phyloP scores from a whole-genome alignment of 1,139 yeast genomes.

The Lodderomyces metapsilosis region DNA sequence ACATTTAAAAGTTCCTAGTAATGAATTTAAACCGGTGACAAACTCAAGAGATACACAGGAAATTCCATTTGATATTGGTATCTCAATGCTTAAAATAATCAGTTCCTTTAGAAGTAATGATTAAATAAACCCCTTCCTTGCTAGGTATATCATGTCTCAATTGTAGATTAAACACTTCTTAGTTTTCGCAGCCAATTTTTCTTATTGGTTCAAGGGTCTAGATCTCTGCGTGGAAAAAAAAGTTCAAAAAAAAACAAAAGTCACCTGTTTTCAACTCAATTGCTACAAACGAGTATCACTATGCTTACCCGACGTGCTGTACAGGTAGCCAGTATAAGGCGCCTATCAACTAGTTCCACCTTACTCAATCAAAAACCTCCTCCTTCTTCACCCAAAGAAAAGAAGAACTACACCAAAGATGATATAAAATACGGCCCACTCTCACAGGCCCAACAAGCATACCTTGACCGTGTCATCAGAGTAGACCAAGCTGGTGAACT shows the following conservation, averaged over 20 bases:
- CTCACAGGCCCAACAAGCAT: conserved; percentile 64
- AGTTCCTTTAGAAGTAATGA: conserved; percentile 23
- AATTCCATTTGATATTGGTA: conserved; percentile 42
- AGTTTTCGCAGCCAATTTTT: conserved; percentile 1
- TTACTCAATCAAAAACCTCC: not conserved
- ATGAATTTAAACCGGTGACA: conserved; percentile 53
- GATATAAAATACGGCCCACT: conserved; percentile 40
- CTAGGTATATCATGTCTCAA: too few relatives aligned
- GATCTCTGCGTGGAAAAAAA: not conserved
- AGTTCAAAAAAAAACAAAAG: not conserved
- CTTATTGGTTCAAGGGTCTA: not conserved
- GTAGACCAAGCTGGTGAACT: conserved; percentile 98
- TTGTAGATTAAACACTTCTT: too few relatives aligned
- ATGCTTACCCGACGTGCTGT: not conserved
- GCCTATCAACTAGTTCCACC: not conserved
- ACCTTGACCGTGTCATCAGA: conserved; percentile 71
- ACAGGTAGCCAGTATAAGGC: not conserved
- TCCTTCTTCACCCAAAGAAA: not conserved
- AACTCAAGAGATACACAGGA: conserved; percentile 65
- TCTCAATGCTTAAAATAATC: conserved; percentile 49
- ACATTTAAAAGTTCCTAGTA: conserved; percentile 41
- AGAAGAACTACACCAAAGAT: conserved; percentile 17
- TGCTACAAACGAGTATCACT: not conserved
- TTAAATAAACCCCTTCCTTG: not conserved
- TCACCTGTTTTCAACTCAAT: too few relatives aligned